Evolutionary conservation across 192 early-diverging fungal genomes (phyloP), one percentile per base, ranked within the genome.

Genomic region (Diversispora epigaea): DNA sequence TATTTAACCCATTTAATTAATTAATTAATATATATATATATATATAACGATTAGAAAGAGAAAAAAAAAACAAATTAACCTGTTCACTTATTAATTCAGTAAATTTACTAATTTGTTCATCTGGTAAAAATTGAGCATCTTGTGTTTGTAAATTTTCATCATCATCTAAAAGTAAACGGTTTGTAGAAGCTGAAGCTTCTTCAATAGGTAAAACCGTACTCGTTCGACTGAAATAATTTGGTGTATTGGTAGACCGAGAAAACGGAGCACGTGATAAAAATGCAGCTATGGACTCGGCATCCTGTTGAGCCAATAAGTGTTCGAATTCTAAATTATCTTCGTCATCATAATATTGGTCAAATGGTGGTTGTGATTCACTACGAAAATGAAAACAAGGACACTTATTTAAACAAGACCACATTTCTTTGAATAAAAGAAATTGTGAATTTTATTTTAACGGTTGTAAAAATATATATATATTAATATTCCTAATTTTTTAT

Each of bases 61-160:
- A 32, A 2, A 32, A 2, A 32, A 2, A 32, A 2, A 32, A 32
- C n/a, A 32, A 32, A 14, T 21, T 57, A 57, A 71, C 70, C 70
- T 57, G 70, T 9, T 58, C 70, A 58, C 19, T 58, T 57, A 57
- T 43, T 32, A 71, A 52, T 40, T 71, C 71, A 0, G 71, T 62
- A 10, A 73, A 62, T 73, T 73, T 73, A 73, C 58, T 62, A 49
- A 73, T 73, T 61, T 73, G 71, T 63, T 73, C 71, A 39, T 73
- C 71, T 39, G 71, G 71, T 44, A 73, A 44, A 73, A 49, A 73
- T 14, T 49, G 45, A 17, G 71, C 71, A 21, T 73, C 71, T 22
- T 63, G 57, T 19, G 68, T 71, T 49, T 61, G 71, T 62, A 62
- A 55, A 47, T 54, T 45, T 21, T 54, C 58, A 12, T 49, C 58